Conservation (phyloP, 441 rosid genomes). For the Erodium texanum region DNA sequence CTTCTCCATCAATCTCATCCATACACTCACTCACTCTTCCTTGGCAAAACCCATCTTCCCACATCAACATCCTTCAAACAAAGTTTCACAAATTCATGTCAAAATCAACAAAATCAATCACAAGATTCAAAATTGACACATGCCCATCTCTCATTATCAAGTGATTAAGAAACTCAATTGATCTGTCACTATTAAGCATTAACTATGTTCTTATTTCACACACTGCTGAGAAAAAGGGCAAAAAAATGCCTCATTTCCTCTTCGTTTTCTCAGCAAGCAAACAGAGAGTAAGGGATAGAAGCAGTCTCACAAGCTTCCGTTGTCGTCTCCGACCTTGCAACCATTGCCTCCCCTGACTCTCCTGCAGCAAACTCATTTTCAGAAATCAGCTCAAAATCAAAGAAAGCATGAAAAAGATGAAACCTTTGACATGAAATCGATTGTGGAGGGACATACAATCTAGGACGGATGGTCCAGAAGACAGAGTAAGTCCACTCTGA, state of each 20-base stretch:
- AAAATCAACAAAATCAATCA: background rate
- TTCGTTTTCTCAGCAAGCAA: no score
- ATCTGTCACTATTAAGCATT: no score
- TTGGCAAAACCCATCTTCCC: no score
- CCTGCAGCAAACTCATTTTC: conserved; percentile 42
- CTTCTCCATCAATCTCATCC: conserved; percentile 84
- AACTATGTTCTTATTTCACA: no score
- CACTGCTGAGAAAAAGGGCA: no score
- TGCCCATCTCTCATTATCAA: no score
- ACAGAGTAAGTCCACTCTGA: conserved; percentile 99
- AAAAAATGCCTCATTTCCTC: no score
- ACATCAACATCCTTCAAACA: background rate
- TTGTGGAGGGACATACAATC: conserved; percentile 47
- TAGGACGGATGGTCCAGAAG: conserved; percentile 99
- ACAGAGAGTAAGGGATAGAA: background rate
- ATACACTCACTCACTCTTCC: conserved; percentile 31
- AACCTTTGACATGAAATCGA: no score
- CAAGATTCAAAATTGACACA: no score
- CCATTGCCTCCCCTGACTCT: conserved; percentile 96
- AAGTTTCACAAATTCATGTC: background rate
- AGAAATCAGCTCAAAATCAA: conserved; percentile 16
- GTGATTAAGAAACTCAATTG: no score
- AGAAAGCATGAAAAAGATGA: background rate
- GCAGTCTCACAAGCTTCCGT: conserved; percentile 85
- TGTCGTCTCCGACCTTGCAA: conserved; percentile 95